These are phyloP conservation scores for Hordeum pubiflorum DNA, from an alignment of 202 grass and related monocot species.

Conservation along the genomic window DNA sequence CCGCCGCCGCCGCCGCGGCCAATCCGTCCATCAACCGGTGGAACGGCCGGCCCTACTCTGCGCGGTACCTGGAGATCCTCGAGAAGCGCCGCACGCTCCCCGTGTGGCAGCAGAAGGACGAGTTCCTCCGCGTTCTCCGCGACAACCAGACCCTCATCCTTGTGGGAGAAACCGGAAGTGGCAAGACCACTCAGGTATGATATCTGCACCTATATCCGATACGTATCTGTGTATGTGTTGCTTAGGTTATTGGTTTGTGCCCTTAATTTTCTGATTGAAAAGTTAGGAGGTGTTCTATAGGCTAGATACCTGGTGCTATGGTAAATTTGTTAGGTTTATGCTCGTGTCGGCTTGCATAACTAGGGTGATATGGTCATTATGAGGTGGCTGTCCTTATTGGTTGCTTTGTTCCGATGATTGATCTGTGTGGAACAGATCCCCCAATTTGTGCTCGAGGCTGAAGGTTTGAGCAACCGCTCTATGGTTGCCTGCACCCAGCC, in stretches of 20 bases:
- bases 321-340: not conserved
- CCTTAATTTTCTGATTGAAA: not conserved
- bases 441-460: slow-evolving; percentile 74
- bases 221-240: not conserved
- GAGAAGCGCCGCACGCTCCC: slow-evolving; percentile 80
- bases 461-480: slow-evolving; percentile 45
- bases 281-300: not conserved
- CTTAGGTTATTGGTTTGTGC: not conserved
- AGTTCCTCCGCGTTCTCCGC: slow-evolving; percentile 61
- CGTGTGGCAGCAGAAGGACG: slow-evolving; percentile 91
- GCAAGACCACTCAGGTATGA: slow-evolving; percentile 81
- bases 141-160: slow-evolving; percentile 76
- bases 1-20: slow-evolving; percentile 18
- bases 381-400: not conserved
- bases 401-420: slow-evolving; percentile 10
- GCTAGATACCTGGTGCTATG: not conserved
- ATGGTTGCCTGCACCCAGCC: slow-evolving; percentile 83
- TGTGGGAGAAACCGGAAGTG: slow-evolving; percentile 84
- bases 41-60: slow-evolving; percentile 68
- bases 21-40: slow-evolving; percentile 49
- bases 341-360: not conserved
- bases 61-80: slow-evolving; percentile 67
- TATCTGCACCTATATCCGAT: not conserved
- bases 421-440: slow-evolving; percentile 56
- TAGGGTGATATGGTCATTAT: not conserved